A percentile compares a stretch with the other conserved stretches of the same genome.
Evolutionary conservation across 352 stramenopile genomes (phyloP).

Genomic region (Phytophthora melonis): DNA sequence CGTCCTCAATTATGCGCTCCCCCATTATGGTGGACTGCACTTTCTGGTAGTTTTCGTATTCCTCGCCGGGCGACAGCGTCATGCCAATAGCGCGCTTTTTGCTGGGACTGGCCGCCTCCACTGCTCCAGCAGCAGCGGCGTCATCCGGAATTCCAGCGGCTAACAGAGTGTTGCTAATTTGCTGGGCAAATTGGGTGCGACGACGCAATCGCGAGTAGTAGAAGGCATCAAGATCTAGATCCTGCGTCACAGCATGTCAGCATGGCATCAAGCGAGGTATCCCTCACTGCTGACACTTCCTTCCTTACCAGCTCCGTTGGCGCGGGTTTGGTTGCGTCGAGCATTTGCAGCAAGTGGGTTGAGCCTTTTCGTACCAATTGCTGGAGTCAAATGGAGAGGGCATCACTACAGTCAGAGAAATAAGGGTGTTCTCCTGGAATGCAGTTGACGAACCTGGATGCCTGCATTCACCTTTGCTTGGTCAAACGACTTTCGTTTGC

Average conservation of each 20-base stretch:
- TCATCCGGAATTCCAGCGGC: constrained; percentile 41
- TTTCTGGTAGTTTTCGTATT: constrained; percentile 81
- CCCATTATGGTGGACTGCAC: constrained; percentile 48
- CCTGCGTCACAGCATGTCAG: constrained; percentile 29
- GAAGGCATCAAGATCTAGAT: constrained; percentile 67
- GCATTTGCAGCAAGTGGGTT: constrained; percentile 32
- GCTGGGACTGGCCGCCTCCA: constrained; percentile 41
- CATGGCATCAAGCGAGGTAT: not conserved
- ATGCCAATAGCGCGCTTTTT: constrained; percentile 63
- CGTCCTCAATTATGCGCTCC: constrained; percentile 30
- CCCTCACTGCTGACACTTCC: not conserved
- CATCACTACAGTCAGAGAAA: constrained; percentile 2
- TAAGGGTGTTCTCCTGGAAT: not conserved
- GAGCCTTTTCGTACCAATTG: constrained; percentile 39
- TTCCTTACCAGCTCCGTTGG: constrained; percentile 28
- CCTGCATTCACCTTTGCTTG: constrained; percentile 29
- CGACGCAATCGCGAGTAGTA: constrained; percentile 62
- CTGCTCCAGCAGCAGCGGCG: constrained; percentile 22
- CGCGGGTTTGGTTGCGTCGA: constrained; percentile 24
- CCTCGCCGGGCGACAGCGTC: constrained; percentile 72
- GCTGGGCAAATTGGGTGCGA: constrained; percentile 59
- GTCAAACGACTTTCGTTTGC: constrained; percentile 20
- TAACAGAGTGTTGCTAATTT: constrained; percentile 58
- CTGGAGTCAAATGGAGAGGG: constrained; percentile 2
- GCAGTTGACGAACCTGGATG: not conserved